Conservation (phyloP, 805 yeast species). For the Jamesozyma lodderae region DNA sequence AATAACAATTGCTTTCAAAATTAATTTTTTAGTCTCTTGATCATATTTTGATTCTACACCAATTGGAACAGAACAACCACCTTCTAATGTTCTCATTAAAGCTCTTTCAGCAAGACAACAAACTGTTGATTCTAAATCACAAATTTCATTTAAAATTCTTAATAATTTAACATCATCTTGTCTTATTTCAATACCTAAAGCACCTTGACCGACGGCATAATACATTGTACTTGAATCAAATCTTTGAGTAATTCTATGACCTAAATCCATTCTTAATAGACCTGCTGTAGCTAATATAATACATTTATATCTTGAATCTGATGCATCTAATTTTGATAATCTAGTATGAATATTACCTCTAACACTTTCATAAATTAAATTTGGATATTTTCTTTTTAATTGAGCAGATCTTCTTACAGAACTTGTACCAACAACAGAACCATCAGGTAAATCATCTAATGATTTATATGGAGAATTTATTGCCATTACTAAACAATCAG, state of each 20-base stretch:
- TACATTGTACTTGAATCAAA: constrained; percentile 74
- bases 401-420: constrained; percentile 92
- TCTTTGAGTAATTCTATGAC: constrained; percentile 63
- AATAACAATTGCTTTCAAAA: constrained; percentile 64
- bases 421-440: constrained; percentile 87
- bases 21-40: constrained; percentile 38
- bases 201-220: constrained; percentile 99
- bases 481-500: constrained; percentile 83
- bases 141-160: constrained; percentile 53
- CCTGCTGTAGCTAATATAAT: constrained; percentile 92
- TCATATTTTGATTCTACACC: constrained; percentile 67
- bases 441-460: constrained; percentile 70
- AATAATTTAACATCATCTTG: constrained; percentile 52
- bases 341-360: constrained; percentile 84
- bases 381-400: constrained; percentile 67
- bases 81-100: constrained; percentile 80
- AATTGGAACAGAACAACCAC: constrained; percentile 96
- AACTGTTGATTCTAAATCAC: constrained; percentile 54
- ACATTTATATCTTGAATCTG: constrained; percentile 55
- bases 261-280: constrained; percentile 60
- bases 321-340: constrained; percentile 67
- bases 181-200: constrained; percentile 85
- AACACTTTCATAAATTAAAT: constrained; percentile 68
- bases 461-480: constrained; percentile 51
- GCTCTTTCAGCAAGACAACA: constrained; percentile 86